Evolutionary conservation across 257 asterid species (phyloP).

Genomic region (Fraxinus americana): DNA sequence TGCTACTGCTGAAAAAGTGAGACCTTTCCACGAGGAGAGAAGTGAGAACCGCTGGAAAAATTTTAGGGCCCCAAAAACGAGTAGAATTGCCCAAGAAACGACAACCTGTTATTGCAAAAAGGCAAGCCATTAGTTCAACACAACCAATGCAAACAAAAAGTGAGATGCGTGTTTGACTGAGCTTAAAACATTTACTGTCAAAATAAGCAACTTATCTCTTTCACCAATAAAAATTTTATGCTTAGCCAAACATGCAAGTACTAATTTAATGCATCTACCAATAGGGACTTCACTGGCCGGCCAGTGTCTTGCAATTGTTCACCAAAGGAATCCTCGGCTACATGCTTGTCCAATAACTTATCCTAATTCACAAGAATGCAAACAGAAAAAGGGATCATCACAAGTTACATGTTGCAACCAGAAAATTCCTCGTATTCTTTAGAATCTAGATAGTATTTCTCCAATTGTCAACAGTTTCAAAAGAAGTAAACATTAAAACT

Average conservation of each 20-base stretch:
- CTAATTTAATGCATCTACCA: slow-evolving; percentile 45
- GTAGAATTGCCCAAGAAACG: slow-evolving; percentile 65
- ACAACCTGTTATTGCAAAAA: slow-evolving; percentile 63
- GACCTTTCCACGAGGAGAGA: slow-evolving; percentile 88
- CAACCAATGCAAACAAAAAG: not conserved
- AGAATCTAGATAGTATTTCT: not conserved
- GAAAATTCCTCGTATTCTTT: too few species aligned
- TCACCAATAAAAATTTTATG: not conserved
- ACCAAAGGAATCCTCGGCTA: slow-evolving; percentile 64
- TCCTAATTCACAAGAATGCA: slow-evolving; percentile 53
- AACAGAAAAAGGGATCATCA: not conserved
- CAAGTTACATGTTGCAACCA: not conserved
- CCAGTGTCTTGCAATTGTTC: slow-evolving; percentile 65
- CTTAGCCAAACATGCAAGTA: not conserved
- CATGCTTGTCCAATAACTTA: slow-evolving; percentile 76
- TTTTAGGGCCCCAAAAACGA: slow-evolving; percentile 57
- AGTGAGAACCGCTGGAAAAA: slow-evolving; percentile 64
- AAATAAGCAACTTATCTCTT: not conserved
- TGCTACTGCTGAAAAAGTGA: slow-evolving; percentile 51
- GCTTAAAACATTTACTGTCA: too few species aligned
- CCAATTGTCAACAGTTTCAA: not conserved
- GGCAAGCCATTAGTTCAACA: not conserved
- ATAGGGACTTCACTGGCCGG: slow-evolving; percentile 82
- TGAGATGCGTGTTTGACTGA: not conserved
- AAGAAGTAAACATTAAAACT: not conserved